A percentile compares a stretch with the other conserved stretches of the same genome.
phyloP scores from a whole-genome alignment of 352 stramenopile species.

The Phytopythium montanum region DNA sequence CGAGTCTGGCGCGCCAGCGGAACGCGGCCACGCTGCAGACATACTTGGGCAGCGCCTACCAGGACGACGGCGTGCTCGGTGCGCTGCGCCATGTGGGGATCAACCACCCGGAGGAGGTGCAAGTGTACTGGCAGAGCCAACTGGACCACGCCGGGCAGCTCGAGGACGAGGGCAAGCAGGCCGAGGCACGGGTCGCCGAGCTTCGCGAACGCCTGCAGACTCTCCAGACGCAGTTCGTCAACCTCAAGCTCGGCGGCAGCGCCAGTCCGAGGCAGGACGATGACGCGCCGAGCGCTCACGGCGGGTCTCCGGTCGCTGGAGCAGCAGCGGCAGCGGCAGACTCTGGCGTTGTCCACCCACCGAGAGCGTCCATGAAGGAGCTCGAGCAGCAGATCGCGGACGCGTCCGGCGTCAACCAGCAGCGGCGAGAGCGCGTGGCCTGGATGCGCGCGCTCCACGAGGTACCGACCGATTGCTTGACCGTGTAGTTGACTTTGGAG shows the following conservation, averaged over 20 bases:
- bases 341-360: neutral
- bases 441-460: slow-evolving; percentile 60
- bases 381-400: slow-evolving; percentile 65
- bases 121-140: slow-evolving; percentile 79
- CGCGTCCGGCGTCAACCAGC: slow-evolving; percentile 39
- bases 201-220: slow-evolving; percentile 51
- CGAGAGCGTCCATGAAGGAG: slow-evolving; percentile 33
- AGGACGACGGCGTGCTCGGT: slow-evolving; percentile 69
- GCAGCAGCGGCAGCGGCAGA: slow-evolving; percentile 9
- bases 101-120: slow-evolving; percentile 68
- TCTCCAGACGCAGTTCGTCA: slow-evolving; percentile 60
- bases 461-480: slow-evolving; percentile 12
- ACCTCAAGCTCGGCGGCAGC: slow-evolving; percentile 65
- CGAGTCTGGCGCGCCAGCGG: slow-evolving; percentile 43
- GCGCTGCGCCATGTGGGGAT: slow-evolving; percentile 72
- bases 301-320: slow-evolving; percentile 6
- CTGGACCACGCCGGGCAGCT: slow-evolving; percentile 68
- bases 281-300: slow-evolving; percentile 10
- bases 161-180: slow-evolving; percentile 52
- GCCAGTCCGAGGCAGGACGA: slow-evolving; percentile 20
- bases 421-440: slow-evolving; percentile 64
- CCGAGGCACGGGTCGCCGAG: slow-evolving; percentile 57
- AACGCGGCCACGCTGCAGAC: slow-evolving; percentile 59
- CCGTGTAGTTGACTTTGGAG: neutral
- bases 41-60: slow-evolving; percentile 70